Evolutionary conservation across 2,329 filamentous ascomycete species (phyloP).

Genomic region (Fusarium euwallaceae): DNA sequence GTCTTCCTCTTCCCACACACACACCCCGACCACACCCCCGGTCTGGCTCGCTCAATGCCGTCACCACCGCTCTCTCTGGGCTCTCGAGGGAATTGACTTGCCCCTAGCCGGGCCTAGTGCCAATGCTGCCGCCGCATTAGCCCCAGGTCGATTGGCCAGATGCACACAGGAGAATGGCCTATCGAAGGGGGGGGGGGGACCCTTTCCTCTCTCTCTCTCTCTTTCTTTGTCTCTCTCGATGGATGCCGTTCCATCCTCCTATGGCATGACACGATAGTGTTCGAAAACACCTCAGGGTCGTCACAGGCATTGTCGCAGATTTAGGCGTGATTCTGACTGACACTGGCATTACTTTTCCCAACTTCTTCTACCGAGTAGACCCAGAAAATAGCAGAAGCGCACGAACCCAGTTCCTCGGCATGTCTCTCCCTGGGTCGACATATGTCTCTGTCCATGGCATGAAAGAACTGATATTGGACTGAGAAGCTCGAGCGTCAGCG

Average conservation of each 20-base stretch:
- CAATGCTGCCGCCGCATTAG: slow-evolving; percentile 37
- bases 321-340: not conserved
- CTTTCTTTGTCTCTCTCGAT: not conserved
- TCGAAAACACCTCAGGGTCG: not conserved
- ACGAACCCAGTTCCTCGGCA: not conserved
- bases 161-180: slow-evolving; percentile 28
- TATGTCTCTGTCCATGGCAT: not conserved
- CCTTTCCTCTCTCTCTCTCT: not conserved
- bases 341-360: too few species aligned
- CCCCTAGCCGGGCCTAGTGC: slow-evolving; percentile 33
- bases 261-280: not conserved
- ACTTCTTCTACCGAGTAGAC: not conserved
- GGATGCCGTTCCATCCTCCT: not conserved
- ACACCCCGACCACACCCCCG: slow-evolving; percentile 1
- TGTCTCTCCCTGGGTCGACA: not conserved
- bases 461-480: not conserved
- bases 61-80: slow-evolving; percentile 29
- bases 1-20: not conserved
- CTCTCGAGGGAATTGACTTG: slow-evolving; percentile 19
- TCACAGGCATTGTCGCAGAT: not conserved
- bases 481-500: not conserved
- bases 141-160: slow-evolving; percentile 38
- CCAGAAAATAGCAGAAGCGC: not conserved
- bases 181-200: slow-evolving; percentile 5
- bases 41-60: slow-evolving; percentile 34